Percentiles rank a stretch among this genome's conserved stretches.
Evolutionary conservation across 495 filamentous ascomycete species (phyloP).

Genomic region (Trichoderma asperelloides): DNA sequence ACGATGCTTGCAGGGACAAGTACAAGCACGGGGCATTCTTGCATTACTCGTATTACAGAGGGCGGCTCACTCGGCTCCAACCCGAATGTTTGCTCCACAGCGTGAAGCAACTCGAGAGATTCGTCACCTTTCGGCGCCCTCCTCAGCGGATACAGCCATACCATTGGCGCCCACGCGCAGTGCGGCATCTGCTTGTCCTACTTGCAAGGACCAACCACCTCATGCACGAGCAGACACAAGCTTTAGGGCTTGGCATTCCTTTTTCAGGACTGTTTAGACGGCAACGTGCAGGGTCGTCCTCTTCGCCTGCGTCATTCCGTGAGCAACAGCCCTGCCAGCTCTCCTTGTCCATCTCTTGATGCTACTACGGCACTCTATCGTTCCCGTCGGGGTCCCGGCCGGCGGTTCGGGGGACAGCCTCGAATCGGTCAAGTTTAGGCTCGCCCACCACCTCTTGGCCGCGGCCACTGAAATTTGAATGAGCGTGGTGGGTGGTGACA

Average conservation of each 20-base stretch:
- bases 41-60: conserved; percentile 5
- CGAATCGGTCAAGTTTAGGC: conserved; percentile 6
- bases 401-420: conserved; percentile 8
- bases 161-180: conserved; percentile 9
- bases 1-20: not conserved
- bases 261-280: not conserved
- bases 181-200: not conserved
- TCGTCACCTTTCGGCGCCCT: conserved; percentile 5
- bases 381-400: not conserved
- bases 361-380: conserved; percentile 1
- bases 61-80: conserved; percentile 11
- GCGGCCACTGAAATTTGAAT: not conserved
- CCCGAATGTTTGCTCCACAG: conserved; percentile 8
- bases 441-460: not conserved
- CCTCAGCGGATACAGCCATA: not conserved
- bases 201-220: not conserved
- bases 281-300: not conserved
- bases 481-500: not conserved
- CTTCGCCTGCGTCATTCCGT: not conserved
- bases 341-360: not conserved
- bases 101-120: not conserved
- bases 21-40: not conserved
- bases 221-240: not conserved
- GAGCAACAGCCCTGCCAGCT: not conserved
- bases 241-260: not conserved